Conservation (phyloP, 2,329 filamentous ascomycete genomes). For the Colletotrichum nymphaeae region DNA sequence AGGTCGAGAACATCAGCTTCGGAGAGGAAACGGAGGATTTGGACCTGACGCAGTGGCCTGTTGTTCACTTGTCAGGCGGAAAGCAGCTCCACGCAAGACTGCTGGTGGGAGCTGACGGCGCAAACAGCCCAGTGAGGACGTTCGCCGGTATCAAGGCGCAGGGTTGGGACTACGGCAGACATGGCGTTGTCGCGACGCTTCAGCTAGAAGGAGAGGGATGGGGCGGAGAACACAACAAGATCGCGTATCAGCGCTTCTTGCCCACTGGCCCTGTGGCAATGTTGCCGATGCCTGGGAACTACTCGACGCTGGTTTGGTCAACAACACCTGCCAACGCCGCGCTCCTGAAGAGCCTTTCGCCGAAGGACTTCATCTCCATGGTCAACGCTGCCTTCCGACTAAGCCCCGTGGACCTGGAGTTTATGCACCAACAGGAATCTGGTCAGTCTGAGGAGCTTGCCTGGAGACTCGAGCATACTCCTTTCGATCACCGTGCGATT, state of each 20-base stretch:
- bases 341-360: conserved; percentile 79
- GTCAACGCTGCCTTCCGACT: conserved; percentile 95
- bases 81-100: conserved; percentile 81
- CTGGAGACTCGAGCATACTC: conserved; percentile 85
- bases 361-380: conserved; percentile 82
- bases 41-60: conserved; percentile 88
- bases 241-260: conserved; percentile 94
- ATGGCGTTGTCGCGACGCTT: conserved; percentile 92
- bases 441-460: conserved; percentile 79
- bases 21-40: conserved; percentile 76
- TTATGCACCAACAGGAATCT: conserved; percentile 75
- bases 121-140: conserved; percentile 90
- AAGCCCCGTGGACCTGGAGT: conserved; percentile 80
- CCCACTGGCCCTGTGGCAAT: conserved; percentile 93
- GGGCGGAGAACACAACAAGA: conserved; percentile 69
- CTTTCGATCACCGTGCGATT: conserved; percentile 61
- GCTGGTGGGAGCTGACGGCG: conserved; percentile 92
- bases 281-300: conserved; percentile 86
- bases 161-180: conserved; percentile 93
- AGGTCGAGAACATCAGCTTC: conserved; percentile 82
- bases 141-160: conserved; percentile 88
- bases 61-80: conserved; percentile 78
- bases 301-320: conserved; percentile 92
- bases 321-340: conserved; percentile 85
- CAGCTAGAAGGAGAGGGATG: conserved; percentile 73